Base-by-base conservation (phyloP, 257 asterid species). In the Dorcoceras hygrometricum region DNA sequence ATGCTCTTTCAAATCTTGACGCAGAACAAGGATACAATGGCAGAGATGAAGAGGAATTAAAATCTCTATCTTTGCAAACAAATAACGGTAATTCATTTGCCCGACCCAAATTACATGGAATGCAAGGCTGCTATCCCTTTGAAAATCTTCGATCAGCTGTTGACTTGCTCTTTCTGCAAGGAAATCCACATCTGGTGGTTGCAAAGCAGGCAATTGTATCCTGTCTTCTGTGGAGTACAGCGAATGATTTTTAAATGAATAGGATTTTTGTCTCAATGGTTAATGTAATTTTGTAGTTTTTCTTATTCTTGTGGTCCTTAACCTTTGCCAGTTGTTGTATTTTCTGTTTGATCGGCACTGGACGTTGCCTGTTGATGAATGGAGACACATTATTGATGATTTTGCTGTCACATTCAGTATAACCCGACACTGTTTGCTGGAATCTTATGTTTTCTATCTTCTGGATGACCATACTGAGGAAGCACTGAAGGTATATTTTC, bases 141-240 rank as follows among this genome's bases (percentile, higher is more conserved):
- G 85, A 82, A 77, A 85, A 77, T 83, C 62, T 84, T 60, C 87
- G 92, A 59, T 77, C 84, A 71, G 96, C 97, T 73, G 83, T 81
- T 68, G 99, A 90, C 83, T 77, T 82, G 77, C 97, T 93, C 71
- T 93, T 93, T 70, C 78, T 93, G 63, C 90, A 62, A 70, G 99
- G 99, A 77, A 88, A 82, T 79, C 86, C 96, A 68, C 95, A 88
- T 75, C 65, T 90, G 84, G 95, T 88, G 77, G 81, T 88, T 57
- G 84, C 99, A 63, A 93, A 93, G 73, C 95, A 85, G 77, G 96
- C 96, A 68, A 93, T 90, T 71, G 99, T 93, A 93, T 93, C 99
- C 97, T 75, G 7, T 65, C 59, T 46, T 55, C 23, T 56, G 26
- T 36, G 8, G n/a, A 51, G 36, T 7, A 26, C 11, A 14, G 59